Evolutionary conservation across 768 basidiomycete genomes (phyloP), one percentile per base, ranked within the genome.

Genomic region (Cystobasidium ongulense): DNA sequence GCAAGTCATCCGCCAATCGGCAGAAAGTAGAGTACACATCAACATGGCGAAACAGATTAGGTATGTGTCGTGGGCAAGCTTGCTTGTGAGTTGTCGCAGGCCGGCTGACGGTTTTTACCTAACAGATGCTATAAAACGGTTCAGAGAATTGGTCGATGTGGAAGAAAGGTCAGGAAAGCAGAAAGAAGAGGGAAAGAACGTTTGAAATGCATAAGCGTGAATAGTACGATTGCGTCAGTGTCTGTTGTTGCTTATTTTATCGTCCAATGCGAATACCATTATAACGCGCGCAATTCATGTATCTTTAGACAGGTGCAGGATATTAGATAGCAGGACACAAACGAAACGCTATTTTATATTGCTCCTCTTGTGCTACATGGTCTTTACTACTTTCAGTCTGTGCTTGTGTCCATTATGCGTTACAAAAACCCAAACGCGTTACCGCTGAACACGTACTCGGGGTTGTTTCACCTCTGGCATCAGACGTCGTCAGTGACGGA

Each of bases 11-110:
- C 1, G 35, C 35, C 8, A 63, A 38, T 25, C 66, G 74, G 21
- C 74, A 74, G 52, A 27, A 52, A 15, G 25, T 66, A 1, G 74
- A 75, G 36, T 75, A 74, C 39, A 41, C 66, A 1, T 75, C 74
- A 10, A 75, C 66, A 17, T 75, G 74, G 74, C 27, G 74, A 31
- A 59, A 39, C 15, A 31, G 74, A 43, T 43, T 75, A 1, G 39
- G 68, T 71, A 43, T 2, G 68, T 71, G 25, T 29, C 17, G 27
- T 5, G 13, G 13, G 31, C 17, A n/a, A n/a, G n/a, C n/a, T n/a
- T n/a, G n/a, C 50, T 11, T n/a, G 21, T 17, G 50, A 21, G 39
- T 33, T 8, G n/a, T 7, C 41, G 11, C 13, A 31, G 15, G 46
- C 17, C 36, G 4, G 43, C 29, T 54, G 33, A 29, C 46, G 7